Evolutionary conservation across 2,329 filamentous ascomycete genomes (phyloP).

Genomic region (Alternaria viburni): DNA sequence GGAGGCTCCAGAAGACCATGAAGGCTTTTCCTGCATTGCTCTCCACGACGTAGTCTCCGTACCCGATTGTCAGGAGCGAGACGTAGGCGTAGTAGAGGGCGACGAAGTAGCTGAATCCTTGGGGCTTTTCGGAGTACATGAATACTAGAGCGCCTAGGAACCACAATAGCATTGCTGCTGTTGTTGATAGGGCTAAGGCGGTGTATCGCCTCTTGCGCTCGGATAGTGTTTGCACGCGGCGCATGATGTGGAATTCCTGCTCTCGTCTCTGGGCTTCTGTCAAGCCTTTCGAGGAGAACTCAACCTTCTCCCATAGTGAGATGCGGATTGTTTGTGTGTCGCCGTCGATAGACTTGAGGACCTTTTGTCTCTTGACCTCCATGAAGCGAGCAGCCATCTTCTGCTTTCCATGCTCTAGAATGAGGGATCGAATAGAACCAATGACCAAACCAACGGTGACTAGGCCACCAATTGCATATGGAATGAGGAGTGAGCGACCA

Average conservation of each 20-base stretch:
- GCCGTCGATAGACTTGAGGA: slow-evolving; percentile 49
- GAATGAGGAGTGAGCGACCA: slow-evolving; percentile 60
- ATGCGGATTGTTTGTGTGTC: slow-evolving; percentile 53
- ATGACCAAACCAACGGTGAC: slow-evolving; percentile 63
- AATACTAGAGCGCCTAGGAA: slow-evolving; percentile 60
- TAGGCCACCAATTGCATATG: slow-evolving; percentile 62
- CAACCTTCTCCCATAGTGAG: slow-evolving; percentile 48
- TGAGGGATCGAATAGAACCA: slow-evolving; percentile 58
- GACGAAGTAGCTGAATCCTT: slow-evolving; percentile 60
- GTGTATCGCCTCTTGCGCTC: slow-evolving; percentile 48
- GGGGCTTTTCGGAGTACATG: slow-evolving; percentile 52
- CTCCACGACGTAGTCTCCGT: slow-evolving; percentile 57
- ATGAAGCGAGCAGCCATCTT: slow-evolving; percentile 59
- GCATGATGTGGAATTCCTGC: slow-evolving; percentile 56
- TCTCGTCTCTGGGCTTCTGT: slow-evolving; percentile 52
- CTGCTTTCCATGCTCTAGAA: slow-evolving; percentile 58
- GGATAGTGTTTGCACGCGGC: slow-evolving; percentile 48
- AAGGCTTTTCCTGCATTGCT: slow-evolving; percentile 61
- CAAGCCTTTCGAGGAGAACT: slow-evolving; percentile 50
- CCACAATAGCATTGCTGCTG: slow-evolving; percentile 51
- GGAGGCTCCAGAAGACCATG: slow-evolving; percentile 63
- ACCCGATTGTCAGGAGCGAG: slow-evolving; percentile 62
- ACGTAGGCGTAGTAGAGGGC: slow-evolving; percentile 62
- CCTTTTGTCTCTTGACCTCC: slow-evolving; percentile 55
- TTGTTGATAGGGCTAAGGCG: slow-evolving; percentile 49